A percentile compares a stretch with the other conserved stretches of the same genome.
Evolutionary conservation across 306 rosid species (phyloP).

Genomic region (Bauhinia variegata): DNA sequence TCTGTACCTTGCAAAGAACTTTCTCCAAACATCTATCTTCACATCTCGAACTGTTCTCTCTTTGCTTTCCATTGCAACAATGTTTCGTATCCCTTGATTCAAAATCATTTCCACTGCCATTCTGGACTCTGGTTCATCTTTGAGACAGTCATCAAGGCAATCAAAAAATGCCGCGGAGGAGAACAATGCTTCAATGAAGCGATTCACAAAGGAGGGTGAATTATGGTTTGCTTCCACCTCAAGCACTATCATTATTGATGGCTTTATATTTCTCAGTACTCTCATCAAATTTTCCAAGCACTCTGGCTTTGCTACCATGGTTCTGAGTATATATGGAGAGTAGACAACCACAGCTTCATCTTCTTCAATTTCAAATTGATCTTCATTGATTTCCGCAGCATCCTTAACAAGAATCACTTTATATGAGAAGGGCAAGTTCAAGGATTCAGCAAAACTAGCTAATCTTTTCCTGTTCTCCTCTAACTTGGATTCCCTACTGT

Average conservation of each 20-base stretch:
- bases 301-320: constrained; percentile 52
- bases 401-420: constrained; percentile 51
- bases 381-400: constrained; percentile 50
- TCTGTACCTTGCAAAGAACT: constrained; percentile 62
- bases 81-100: constrained; percentile 49
- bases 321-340: constrained; percentile 48
- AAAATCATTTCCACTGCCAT: constrained; percentile 39
- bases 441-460: constrained; percentile 53
- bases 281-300: constrained; percentile 74
- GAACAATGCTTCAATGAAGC: constrained; percentile 69
- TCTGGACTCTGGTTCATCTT: constrained; percentile 40
- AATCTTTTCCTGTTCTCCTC: constrained; percentile 60
- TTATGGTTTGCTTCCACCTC: constrained; percentile 70
- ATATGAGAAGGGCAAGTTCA: constrained; percentile 65
- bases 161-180: constrained; percentile 60
- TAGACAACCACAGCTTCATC: constrained; percentile 64
- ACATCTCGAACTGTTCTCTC: constrained; percentile 61
- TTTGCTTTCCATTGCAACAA: constrained; percentile 59
- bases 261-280: constrained; percentile 54
- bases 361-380: constrained; percentile 46
- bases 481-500: constrained; percentile 11
- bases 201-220: constrained; percentile 65
- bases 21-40: constrained; percentile 77
- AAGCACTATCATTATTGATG: constrained; percentile 57
- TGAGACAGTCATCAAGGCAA: constrained; percentile 52